A percentile compares a stretch with the other conserved stretches of the same genome.
Conservation (phyloP, 2,329 filamentous ascomycete species). For the Aspergillus eucalypticola region DNA sequence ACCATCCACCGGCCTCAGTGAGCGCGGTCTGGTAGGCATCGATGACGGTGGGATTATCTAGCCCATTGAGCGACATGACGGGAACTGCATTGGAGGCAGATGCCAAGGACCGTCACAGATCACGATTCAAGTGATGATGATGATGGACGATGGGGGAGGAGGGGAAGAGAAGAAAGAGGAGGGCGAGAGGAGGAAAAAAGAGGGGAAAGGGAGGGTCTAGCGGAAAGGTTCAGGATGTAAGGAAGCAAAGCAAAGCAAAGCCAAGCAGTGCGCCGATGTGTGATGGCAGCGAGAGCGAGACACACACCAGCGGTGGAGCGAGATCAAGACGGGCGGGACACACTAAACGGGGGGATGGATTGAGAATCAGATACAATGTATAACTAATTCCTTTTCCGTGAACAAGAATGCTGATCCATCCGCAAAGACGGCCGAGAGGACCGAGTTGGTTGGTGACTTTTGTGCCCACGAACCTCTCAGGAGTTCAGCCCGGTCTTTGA, state of each 20-base stretch:
- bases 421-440: not conserved
- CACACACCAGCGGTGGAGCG: not conserved
- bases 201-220: not conserved
- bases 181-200: not conserved
- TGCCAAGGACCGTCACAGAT: constrained; percentile 5
- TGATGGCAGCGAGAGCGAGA: not conserved
- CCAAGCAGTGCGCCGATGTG: not conserved
- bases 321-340: not conserved
- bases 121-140: not conserved
- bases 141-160: constrained; percentile 15
- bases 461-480: constrained; percentile 22
- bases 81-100: constrained; percentile 37
- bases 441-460: constrained; percentile 7
- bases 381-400: not conserved
- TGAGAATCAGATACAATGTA: not conserved
- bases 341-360: not conserved
- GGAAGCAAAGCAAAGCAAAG: not conserved
- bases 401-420: not conserved
- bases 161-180: not conserved
- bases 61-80: constrained; percentile 90
- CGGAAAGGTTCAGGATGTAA: not conserved
- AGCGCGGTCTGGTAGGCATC: constrained; percentile 81
- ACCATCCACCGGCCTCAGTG: constrained; percentile 92
- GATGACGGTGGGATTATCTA: constrained; percentile 77
- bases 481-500: constrained; percentile 12